These are phyloP conservation scores for Candida labiduridarum DNA, from an alignment of 1,139 yeast species.

Conservation along the genomic window DNA sequence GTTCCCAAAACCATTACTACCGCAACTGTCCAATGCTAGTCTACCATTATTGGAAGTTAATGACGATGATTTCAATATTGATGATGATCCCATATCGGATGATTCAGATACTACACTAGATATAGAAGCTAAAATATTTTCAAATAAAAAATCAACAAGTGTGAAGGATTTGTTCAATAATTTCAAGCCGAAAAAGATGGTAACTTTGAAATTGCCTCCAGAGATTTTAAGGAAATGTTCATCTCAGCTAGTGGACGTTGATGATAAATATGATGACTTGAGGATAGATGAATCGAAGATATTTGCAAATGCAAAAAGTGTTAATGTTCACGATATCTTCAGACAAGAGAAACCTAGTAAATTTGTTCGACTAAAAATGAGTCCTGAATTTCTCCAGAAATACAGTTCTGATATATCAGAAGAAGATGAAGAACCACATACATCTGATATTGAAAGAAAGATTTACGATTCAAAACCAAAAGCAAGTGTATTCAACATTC, in stretches of 20 bases:
- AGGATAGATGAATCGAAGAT: conserved; percentile 11
- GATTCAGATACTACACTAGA: conserved; percentile 18
- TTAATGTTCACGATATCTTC: conserved; percentile 6
- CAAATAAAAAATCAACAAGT: conserved; percentile 25
- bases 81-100: background rate
- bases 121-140: conserved; percentile 36
- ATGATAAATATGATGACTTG: background rate
- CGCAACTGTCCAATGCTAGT: background rate
- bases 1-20: background rate
- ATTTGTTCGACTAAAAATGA: conserved; percentile 6
- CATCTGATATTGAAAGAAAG: conserved; percentile 4
- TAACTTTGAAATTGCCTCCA: conserved; percentile 1
- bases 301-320: conserved; percentile 7
- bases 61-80: background rate
- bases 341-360: conserved; percentile 7
- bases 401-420: conserved; percentile 2
- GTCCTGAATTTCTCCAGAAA: conserved; percentile 4
- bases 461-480: background rate
- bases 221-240: background rate
- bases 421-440: background rate
- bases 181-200: conserved; percentile 10
- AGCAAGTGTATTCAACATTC: conserved; percentile 1
- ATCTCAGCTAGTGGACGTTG: background rate
- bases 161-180: conserved; percentile 22
- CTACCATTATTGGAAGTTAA: background rate